A percentile compares a stretch with the other conserved stretches of the same genome.
Evolutionary conservation across 805 yeast genomes (phyloP).

Genomic region (Starmerella apicola): DNA sequence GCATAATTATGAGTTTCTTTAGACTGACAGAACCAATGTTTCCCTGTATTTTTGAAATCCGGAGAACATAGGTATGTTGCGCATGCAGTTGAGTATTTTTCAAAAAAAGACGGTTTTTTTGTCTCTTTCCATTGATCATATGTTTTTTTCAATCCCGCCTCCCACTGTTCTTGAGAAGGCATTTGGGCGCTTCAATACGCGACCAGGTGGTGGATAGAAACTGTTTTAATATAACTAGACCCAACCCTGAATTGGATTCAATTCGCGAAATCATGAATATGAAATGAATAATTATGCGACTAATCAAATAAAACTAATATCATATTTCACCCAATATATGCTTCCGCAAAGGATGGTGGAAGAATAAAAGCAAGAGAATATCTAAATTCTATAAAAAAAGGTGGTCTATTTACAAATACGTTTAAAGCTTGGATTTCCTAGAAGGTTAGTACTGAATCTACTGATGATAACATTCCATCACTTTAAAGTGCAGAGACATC

Average conservation of each 20-base stretch:
- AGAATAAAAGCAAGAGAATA: too few species aligned
- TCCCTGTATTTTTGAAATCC: neutral
- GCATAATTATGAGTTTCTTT: constrained; percentile 3
- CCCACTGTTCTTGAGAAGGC: constrained; percentile 7
- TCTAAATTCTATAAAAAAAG: neutral
- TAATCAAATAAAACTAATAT: too few species aligned
- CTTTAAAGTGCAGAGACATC: neutral
- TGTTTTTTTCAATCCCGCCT: constrained; percentile 1
- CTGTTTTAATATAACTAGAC: too few species aligned
- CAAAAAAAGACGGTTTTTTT: constrained; percentile 3
- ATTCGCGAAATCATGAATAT: too few species aligned
- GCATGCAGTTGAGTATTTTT: constrained; percentile 12
- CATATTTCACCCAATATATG: too few species aligned
- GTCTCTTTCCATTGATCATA: constrained; percentile 7
- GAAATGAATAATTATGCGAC: too few species aligned
- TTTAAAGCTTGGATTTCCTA: constrained; percentile 3
- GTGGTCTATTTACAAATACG: too few species aligned
- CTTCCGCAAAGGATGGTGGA: too few species aligned
- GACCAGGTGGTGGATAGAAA: too few species aligned
- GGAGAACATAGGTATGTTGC: constrained; percentile 10
- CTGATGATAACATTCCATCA: too few species aligned
- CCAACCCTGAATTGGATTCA: too few species aligned
- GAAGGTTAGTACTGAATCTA: neutral
- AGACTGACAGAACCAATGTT: constrained; percentile 19
- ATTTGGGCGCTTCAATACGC: too few species aligned